Percentiles rank a stretch among this genome's conserved stretches.
These are phyloP conservation scores for Pythium aristosporum DNA, from an alignment of 352 stramenopile species.

Conservation along the genomic window DNA sequence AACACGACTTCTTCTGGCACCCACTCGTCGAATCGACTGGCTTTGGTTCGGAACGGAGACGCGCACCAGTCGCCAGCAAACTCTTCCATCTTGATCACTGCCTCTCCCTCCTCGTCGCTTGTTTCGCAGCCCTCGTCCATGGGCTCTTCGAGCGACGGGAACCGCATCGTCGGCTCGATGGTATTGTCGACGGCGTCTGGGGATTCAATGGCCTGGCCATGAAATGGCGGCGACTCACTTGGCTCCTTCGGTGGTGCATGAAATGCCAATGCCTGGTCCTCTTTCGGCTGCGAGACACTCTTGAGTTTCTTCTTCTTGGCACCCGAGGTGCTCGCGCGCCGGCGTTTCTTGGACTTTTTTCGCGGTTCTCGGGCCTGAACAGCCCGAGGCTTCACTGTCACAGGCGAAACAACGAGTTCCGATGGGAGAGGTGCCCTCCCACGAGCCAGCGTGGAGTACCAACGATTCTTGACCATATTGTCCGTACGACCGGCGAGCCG, in stretches of 20 bases:
- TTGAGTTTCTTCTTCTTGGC: neutral
- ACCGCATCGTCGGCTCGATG: neutral
- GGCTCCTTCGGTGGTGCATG: neutral
- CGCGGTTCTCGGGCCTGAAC: neutral
- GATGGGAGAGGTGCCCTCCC: neutral
- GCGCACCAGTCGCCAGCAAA: neutral
- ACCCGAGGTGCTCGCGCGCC: neutral
- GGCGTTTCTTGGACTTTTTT: slow-evolving; percentile 2
- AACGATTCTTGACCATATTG: slow-evolving; percentile 66
- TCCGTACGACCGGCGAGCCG: slow-evolving; percentile 43
- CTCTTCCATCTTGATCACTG: neutral
- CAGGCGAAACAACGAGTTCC: neutral
- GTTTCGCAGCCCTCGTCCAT: neutral
- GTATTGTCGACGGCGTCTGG: neutral
- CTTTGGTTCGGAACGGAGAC: neutral
- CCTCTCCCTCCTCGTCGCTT: neutral
- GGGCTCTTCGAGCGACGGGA: neutral
- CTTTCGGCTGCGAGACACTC: neutral
- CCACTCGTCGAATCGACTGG: slow-evolving; percentile 10
- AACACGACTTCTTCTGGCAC: neutral
- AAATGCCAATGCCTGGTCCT: neutral
- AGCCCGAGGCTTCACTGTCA: neutral
- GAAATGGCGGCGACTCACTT: neutral
- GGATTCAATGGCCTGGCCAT: neutral
- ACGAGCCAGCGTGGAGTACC: slow-evolving; percentile 31